Percentiles rank a stretch among this genome's conserved stretches.
Conservation (phyloP, 2,329 filamentous ascomycete genomes). For the Diaporthe helianthi region DNA sequence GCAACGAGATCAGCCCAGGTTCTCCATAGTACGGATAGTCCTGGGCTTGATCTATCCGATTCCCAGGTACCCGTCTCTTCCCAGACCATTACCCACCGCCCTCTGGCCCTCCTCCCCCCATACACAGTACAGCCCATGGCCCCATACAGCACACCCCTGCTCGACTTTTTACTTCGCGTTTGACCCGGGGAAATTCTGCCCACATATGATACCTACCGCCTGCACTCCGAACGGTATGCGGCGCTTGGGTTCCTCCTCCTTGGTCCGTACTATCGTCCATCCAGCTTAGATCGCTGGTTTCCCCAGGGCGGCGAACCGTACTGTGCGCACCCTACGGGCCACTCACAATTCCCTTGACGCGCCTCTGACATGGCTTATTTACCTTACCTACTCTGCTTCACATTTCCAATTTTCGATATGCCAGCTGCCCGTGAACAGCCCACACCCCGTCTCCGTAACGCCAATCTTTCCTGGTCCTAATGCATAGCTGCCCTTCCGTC, state of each 20-base stretch:
- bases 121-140: too few relatives aligned
- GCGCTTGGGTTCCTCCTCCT: conserved; percentile 21
- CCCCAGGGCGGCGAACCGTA: conserved; percentile 32
- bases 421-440: conserved; percentile 14
- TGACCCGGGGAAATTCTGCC: background rate
- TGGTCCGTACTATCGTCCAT: conserved; percentile 25
- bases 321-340: conserved; percentile 14
- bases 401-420: conserved; percentile 23
- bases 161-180: conserved; percentile 15
- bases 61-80: conserved; percentile 25
- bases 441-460: conserved; percentile 15
- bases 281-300: conserved; percentile 25
- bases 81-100: background rate
- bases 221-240: background rate
- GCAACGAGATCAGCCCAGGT: conserved; percentile 25
- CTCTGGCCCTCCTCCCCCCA: too few relatives aligned
- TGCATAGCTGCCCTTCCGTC: conserved; percentile 21
- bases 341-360: conserved; percentile 28
- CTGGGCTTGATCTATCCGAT: conserved; percentile 27
- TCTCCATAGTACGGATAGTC: too few relatives aligned
- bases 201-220: conserved; percentile 22
- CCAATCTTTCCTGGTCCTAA: conserved; percentile 19
- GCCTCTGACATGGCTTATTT: conserved; percentile 28
- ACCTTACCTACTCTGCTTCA: conserved; percentile 27
- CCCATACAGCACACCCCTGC: background rate